Percentiles rank a stretch among this genome's conserved stretches.
phyloP scores from a whole-genome alignment of 2,329 filamentous ascomycete genomes.

The Aureobasidium pullulans region DNA sequence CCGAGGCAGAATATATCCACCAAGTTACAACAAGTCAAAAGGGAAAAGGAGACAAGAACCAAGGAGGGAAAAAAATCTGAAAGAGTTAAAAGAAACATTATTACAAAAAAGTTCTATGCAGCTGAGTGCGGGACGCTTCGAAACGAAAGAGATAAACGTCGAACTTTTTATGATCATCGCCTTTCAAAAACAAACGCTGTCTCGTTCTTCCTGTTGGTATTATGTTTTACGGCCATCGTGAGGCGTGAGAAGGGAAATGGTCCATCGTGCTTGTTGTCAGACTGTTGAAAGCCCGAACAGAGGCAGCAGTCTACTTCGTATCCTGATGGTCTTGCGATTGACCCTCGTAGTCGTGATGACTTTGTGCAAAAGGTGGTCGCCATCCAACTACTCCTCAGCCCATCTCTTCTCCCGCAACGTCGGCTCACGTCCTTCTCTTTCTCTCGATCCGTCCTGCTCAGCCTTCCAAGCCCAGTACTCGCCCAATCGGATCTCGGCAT shows the following conservation, averaged over 20 bases:
- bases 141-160: neutral
- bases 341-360: too few species aligned
- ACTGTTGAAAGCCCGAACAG: too few species aligned
- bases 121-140: neutral
- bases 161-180: neutral
- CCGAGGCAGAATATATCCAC: neutral
- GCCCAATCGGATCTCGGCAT: conserved; percentile 75
- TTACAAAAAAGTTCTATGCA: neutral
- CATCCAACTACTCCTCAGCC: conserved; percentile 43
- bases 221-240: too few species aligned
- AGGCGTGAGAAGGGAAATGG: too few species aligned
- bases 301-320: too few species aligned
- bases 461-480: conserved; percentile 93
- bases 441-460: conserved; percentile 59
- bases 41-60: neutral
- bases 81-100: neutral
- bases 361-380: too few species aligned
- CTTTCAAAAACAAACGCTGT: too few species aligned
- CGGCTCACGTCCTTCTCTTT: conserved; percentile 49
- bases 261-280: too few species aligned
- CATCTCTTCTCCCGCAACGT: conserved; percentile 73
- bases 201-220: too few species aligned
- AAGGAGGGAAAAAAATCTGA: neutral
- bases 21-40: neutral
- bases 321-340: too few species aligned